Percentiles rank a stretch among this genome's conserved stretches.
Evolutionary conservation across 768 basidiomycete genomes (phyloP).

Genomic region (Fomitopsis serialis): DNA sequence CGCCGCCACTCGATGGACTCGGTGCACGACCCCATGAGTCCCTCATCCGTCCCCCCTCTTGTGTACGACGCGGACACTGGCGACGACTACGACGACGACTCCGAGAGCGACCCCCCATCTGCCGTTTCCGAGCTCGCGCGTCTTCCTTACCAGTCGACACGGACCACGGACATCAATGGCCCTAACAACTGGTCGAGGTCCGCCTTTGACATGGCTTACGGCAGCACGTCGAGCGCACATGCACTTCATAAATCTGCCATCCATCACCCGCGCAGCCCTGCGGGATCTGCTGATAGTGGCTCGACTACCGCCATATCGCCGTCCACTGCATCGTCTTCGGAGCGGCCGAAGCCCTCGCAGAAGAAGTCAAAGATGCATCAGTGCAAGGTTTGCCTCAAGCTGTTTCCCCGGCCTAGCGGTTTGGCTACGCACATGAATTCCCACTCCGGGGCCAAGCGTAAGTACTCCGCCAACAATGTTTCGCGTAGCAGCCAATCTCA

Average conservation of each 20-base stretch:
- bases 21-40: slow-evolving; percentile 22
- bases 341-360: slow-evolving; percentile 12
- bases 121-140: slow-evolving; percentile 21
- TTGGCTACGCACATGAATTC: slow-evolving; percentile 50
- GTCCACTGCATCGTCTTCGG: background rate
- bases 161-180: background rate
- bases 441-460: slow-evolving; percentile 47
- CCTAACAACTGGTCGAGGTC: slow-evolving; percentile 4
- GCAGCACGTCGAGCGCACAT: slow-evolving; percentile 3
- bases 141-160: slow-evolving; percentile 10
- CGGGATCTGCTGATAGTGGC: slow-evolving; percentile 9
- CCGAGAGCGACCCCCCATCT: slow-evolving; percentile 22
- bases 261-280: slow-evolving; percentile 8
- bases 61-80: slow-evolving; percentile 20
- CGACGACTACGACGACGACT: slow-evolving; percentile 26
- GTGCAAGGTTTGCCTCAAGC: slow-evolving; percentile 38
- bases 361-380: slow-evolving; percentile 48
- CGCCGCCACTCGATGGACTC: slow-evolving; percentile 18
- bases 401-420: slow-evolving; percentile 47
- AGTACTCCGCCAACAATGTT: slow-evolving; percentile 15
- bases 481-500: background rate
- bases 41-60: slow-evolving; percentile 20
- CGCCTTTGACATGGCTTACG: slow-evolving; percentile 1
- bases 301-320: slow-evolving; percentile 9
- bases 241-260: background rate